Conservation (phyloP, 2,329 filamentous ascomycete species). For the Diaporthe vaccinii region DNA sequence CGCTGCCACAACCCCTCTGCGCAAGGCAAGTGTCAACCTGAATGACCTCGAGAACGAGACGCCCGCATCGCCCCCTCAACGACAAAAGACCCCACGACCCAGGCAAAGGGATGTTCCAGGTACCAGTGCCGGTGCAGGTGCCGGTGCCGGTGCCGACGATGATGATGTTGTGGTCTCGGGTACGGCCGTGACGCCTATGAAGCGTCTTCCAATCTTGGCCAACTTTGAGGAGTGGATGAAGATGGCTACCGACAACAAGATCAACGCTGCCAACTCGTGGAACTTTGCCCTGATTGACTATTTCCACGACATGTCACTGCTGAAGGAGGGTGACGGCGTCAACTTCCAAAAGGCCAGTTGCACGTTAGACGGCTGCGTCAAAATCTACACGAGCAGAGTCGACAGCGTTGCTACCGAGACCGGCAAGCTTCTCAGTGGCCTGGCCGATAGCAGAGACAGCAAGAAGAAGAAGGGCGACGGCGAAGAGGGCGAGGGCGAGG, state of each 20-base stretch:
- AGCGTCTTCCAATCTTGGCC: conserved; percentile 92
- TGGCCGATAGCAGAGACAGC: conserved; percentile 87
- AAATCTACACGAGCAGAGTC: conserved; percentile 98
- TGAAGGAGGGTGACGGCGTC: conserved; percentile 96
- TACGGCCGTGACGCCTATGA: conserved; percentile 90
- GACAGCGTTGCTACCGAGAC: conserved; percentile 99
- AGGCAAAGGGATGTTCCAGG: conserved; percentile 49
- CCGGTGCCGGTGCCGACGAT: conserved; percentile 58
- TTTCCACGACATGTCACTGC: conserved; percentile 97
- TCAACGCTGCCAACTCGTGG: conserved; percentile 98
- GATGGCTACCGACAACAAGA: conserved; percentile 99
- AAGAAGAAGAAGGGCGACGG: conserved; percentile 77
- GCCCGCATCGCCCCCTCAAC: conserved; percentile 64
- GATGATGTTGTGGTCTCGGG: conserved; percentile 77
- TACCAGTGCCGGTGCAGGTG: conserved; percentile 32
- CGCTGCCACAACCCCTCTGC: conserved; percentile 77
- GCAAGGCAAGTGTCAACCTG: conserved; percentile 72
- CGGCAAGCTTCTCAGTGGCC: conserved; percentile 90
- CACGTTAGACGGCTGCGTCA: conserved; percentile 97
- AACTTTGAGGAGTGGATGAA: conserved; percentile 99
- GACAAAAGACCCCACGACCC: conserved; percentile 62
- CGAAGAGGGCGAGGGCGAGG: conserved; percentile 77
- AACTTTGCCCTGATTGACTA: conserved; percentile 99
- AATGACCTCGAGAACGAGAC: conserved; percentile 71
- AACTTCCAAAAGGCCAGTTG: conserved; percentile 99